A percentile compares a stretch with the other conserved stretches of the same genome.
Evolutionary conservation across 208 protist genomes (phyloP).

Genomic region (Jaenimonas drosophilae): DNA sequence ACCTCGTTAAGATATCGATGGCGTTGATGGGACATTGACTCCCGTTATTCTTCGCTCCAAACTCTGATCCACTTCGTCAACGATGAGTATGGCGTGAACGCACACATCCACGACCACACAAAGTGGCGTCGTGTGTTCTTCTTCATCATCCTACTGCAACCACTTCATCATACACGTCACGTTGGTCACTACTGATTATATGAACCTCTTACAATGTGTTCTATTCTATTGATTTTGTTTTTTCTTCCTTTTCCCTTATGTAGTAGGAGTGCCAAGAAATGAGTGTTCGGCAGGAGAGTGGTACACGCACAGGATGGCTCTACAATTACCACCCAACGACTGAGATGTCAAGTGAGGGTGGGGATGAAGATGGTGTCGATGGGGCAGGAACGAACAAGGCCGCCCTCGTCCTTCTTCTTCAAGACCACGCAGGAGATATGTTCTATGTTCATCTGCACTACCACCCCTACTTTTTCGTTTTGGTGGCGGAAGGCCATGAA

Average conservation of each 20-base stretch:
- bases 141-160: not conserved
- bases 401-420: constrained; percentile 69
- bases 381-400: constrained; percentile 4
- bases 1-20: too few species aligned
- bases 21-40: too few species aligned
- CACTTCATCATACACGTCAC: not conserved
- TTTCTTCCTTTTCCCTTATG: constrained; percentile 1
- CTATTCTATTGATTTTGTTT: not conserved
- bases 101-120: too few species aligned
- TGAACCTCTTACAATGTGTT: not conserved
- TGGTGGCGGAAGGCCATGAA: constrained; percentile 71
- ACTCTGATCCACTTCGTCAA: too few species aligned
- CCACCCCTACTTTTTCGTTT: constrained; percentile 74
- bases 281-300: constrained; percentile 43
- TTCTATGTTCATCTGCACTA: constrained; percentile 70
- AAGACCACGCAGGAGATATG: constrained; percentile 70
- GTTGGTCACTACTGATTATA: not conserved
- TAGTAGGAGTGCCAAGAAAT: constrained; percentile 4
- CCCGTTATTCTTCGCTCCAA: too few species aligned
- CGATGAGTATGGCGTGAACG: too few species aligned
- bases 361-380: constrained; percentile 6
- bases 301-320: constrained; percentile 74
- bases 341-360: constrained; percentile 17
- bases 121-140: too few species aligned
- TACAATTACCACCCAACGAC: constrained; percentile 86